Base-by-base conservation (phyloP, 2,329 filamentous ascomycete species). In the Aphanoascus verrucosus region DNA sequence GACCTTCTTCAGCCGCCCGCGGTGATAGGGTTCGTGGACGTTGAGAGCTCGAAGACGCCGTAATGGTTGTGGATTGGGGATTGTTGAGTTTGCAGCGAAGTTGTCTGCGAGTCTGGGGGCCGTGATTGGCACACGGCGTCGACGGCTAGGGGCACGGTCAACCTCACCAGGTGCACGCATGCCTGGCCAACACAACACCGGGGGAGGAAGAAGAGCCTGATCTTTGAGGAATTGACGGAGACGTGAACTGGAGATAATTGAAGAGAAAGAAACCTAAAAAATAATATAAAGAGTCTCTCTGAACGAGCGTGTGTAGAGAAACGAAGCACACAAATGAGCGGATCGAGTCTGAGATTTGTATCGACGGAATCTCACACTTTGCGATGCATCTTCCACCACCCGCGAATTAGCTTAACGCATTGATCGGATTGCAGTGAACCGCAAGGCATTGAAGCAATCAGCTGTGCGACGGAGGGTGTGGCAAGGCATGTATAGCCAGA, bases 1-100 rank as follows among this genome's bases (percentile, higher is more conserved):
- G 59, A 50, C 57, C 58, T 51, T 65, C 63, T 69, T 70, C 62
- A 65, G 63, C 60, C 68, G 66, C 60, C 65, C 67, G 60, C 67
- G 69, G 61, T 67, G 69, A 65, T 66, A 68, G 38, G 56, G 62
- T 43, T 55, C 53, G 59, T 56, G 58, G 45, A 58, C 58, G 53
- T 32, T 53, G 56, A 47, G 56, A 43, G 49, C 55, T 55, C 49
- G 59, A 59, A 50, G 63, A 60, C 51, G 64, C 59, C 62, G 64
- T 66, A 58, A 61, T 63, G 55, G 64, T 55, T 45, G 56, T 34
- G 15, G 50, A 45, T 50, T 20, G 46, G 52, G 52, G 43, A 51
- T 46, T 53, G 46, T 28, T 49, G 57, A 34, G 43, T 49, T 11
- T 32, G 50, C 9, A 34, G 54, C 35, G 14, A 37, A 45, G 50